phyloP scores from a whole-genome alignment of 768 basidiomycete genomes.

The Solioccasus polychromus region DNA sequence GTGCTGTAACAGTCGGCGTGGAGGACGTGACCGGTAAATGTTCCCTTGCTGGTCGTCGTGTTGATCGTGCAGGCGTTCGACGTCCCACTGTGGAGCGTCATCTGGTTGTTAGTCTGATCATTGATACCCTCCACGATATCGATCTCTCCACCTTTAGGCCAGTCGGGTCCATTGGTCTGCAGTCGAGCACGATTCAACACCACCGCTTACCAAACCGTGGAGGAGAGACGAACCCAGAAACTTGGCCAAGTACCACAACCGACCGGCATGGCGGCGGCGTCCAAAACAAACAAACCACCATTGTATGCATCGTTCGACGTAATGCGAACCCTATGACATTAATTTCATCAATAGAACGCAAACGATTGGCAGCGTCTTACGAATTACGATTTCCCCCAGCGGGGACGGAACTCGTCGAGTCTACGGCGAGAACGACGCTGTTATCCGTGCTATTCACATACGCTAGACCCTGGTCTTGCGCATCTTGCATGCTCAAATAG shows the following conservation, averaged over 20 bases:
- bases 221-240: slow-evolving; percentile 40
- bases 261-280: slow-evolving; percentile 64
- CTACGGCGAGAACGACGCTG: slow-evolving; percentile 59
- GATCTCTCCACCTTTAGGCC: slow-evolving; percentile 59
- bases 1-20: slow-evolving; percentile 40
- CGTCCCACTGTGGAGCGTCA: slow-evolving; percentile 58
- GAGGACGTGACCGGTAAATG: slow-evolving; percentile 24
- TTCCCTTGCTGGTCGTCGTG: slow-evolving; percentile 5
- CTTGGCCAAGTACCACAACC: slow-evolving; percentile 66
- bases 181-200: background rate
- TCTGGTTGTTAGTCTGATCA: slow-evolving; percentile 53
- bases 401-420: slow-evolving; percentile 46
- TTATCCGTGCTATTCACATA: slow-evolving; percentile 53
- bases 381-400: slow-evolving; percentile 52
- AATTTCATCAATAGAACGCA: background rate
- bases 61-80: slow-evolving; percentile 32
- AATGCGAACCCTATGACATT: slow-evolving; percentile 56
- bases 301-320: slow-evolving; percentile 55
- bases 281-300: slow-evolving; percentile 69
- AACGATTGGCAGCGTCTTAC: slow-evolving; percentile 27
- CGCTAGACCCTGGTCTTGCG: slow-evolving; percentile 50
- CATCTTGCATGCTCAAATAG: slow-evolving; percentile 48
- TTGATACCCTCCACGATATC: slow-evolving; percentile 77
- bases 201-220: background rate
- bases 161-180: slow-evolving; percentile 47